Evolutionary conservation across 768 basidiomycete genomes (phyloP).

Genomic region (Hygrophoropsis aurantiaca): DNA sequence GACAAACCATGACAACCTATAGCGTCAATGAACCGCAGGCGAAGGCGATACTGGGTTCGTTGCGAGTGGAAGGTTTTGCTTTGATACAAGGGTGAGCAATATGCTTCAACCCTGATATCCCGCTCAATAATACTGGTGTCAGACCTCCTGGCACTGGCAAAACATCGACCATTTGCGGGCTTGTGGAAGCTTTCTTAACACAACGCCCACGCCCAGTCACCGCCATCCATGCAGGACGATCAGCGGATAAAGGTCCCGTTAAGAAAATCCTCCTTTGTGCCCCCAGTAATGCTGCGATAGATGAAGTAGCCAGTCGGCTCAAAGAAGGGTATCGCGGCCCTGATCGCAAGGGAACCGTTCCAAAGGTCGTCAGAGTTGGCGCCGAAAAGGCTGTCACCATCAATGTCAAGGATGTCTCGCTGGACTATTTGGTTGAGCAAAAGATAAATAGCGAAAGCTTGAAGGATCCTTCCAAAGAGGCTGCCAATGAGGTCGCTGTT

Average conservation of each 20-base stretch:
- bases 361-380: constrained; percentile 91
- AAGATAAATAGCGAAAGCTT: constrained; percentile 52
- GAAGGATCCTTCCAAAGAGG: constrained; percentile 45
- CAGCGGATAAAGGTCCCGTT: constrained; percentile 42
- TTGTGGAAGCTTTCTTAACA: constrained; percentile 82
- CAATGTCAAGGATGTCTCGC: constrained; percentile 79
- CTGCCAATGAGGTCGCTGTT: constrained; percentile 53
- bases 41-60: constrained; percentile 75
- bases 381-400: constrained; percentile 70
- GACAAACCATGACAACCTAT: constrained; percentile 65
- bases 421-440: constrained; percentile 84
- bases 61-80: constrained; percentile 74
- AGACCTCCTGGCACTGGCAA: constrained; percentile 99
- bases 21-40: constrained; percentile 94
- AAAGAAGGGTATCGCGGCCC: constrained; percentile 72
- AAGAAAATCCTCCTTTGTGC: constrained; percentile 90
- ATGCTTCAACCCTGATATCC: background rate
- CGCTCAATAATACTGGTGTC: constrained; percentile 4
- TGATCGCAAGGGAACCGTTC: constrained; percentile 49
- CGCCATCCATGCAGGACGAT: constrained; percentile 49
- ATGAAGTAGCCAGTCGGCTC: constrained; percentile 88
- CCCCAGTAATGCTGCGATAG: constrained; percentile 97
- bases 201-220: constrained; percentile 51
- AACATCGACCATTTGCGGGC: constrained; percentile 94
- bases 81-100: constrained; percentile 87